phyloP scores from a whole-genome alignment of 495 filamentous ascomycete genomes.

The Parathielavia appendiculata region DNA sequence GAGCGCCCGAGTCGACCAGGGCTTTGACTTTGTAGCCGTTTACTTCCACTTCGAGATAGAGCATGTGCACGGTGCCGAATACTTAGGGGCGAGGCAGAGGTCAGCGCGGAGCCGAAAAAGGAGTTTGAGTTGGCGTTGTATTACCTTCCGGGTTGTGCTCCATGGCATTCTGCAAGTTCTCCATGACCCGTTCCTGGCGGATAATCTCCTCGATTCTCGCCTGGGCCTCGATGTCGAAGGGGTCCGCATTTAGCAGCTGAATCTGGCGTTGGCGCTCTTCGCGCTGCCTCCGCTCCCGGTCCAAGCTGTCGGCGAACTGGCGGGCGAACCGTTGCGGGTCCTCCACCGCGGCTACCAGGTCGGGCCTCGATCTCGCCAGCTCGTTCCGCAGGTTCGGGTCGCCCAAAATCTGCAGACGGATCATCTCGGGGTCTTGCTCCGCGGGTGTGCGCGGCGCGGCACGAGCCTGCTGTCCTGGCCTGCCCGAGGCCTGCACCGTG shows the following conservation, averaged over 20 bases:
- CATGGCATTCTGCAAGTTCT: slow-evolving; percentile 91
- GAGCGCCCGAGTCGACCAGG: slow-evolving; percentile 95
- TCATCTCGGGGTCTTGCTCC: slow-evolving; percentile 67
- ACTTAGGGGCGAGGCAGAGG: slow-evolving; percentile 45
- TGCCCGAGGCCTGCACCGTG: slow-evolving; percentile 15
- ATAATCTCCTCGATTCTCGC: slow-evolving; percentile 95
- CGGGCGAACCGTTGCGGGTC: slow-evolving; percentile 70
- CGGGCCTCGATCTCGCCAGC: slow-evolving; percentile 62
- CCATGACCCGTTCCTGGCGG: slow-evolving; percentile 83
- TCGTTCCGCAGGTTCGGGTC: slow-evolving; percentile 66
- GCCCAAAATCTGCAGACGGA: slow-evolving; percentile 74
- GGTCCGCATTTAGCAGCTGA: slow-evolving; percentile 73
- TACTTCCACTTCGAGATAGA: slow-evolving; percentile 94
- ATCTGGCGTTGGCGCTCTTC: slow-evolving; percentile 75
- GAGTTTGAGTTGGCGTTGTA: slow-evolving; percentile 23
- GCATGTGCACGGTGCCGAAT: slow-evolving; percentile 88
- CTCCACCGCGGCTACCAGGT: slow-evolving; percentile 71
- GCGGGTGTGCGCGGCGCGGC: slow-evolving; percentile 22
- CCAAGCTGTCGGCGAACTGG: slow-evolving; percentile 57
- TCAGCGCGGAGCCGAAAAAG: neutral
- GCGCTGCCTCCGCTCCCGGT: slow-evolving; percentile 63
- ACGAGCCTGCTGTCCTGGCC: slow-evolving; percentile 26
- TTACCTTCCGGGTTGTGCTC: slow-evolving; percentile 93
- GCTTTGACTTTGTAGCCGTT: slow-evolving; percentile 90
- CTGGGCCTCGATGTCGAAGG: slow-evolving; percentile 87